phyloP scores from a whole-genome alignment of 108 stramenopile species.

The Parmales sp. region DNA sequence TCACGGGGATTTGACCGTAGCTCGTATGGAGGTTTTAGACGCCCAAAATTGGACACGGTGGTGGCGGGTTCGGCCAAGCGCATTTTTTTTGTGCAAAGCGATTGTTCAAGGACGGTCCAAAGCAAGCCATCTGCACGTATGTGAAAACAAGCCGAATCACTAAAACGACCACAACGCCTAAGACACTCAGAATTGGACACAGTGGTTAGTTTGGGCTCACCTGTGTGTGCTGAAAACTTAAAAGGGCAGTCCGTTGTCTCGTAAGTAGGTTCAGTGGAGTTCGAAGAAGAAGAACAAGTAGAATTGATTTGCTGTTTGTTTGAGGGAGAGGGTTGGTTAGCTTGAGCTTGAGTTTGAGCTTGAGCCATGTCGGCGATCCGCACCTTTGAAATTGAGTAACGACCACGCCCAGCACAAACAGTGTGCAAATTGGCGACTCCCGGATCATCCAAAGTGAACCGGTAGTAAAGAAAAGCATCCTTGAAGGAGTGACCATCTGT shows the following conservation, averaged over 20 bases:
- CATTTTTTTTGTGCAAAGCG: neutral
- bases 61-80: neutral
- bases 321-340: neutral
- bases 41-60: neutral
- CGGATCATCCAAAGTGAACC: neutral
- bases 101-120: neutral
- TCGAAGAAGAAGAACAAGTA: neutral
- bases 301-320: neutral
- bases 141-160: no score
- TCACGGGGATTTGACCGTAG: no score
- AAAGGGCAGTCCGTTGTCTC: no score
- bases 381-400: no score
- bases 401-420: no score
- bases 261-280: neutral
- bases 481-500: constrained; percentile 1
- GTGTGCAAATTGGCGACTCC: neutral
- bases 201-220: no score
- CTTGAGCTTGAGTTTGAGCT: neutral
- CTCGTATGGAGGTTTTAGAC: no score
- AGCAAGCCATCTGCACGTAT: no score
- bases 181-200: no score
- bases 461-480: constrained; percentile 9
- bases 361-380: no score
- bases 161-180: no score
- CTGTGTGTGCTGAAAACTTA: no score